Evolutionary conservation across 1,284 basidiomycete genomes (phyloP).

Genomic region (Tilletia caries): DNA sequence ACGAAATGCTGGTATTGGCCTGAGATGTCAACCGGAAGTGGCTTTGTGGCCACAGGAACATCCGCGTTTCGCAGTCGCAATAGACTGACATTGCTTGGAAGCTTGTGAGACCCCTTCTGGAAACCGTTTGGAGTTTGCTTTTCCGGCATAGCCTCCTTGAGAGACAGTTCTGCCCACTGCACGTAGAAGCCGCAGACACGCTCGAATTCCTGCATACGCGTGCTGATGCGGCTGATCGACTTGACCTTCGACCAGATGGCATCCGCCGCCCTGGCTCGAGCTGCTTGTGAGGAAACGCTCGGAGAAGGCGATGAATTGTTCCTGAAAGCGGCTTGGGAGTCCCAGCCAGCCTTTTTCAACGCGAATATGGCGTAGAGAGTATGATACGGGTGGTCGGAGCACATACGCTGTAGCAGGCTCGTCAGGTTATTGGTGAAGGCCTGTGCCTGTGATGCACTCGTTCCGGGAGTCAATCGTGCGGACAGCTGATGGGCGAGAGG

Average conservation of each 20-base stretch:
- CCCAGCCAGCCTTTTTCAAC: slow-evolving; percentile 34
- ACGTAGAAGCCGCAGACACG: slow-evolving; percentile 70
- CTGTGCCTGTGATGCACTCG: slow-evolving; percentile 16
- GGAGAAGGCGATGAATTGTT: slow-evolving; percentile 16
- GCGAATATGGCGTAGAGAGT: slow-evolving; percentile 85
- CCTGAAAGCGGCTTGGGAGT: slow-evolving; percentile 18
- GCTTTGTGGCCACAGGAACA: slow-evolving; percentile 71
- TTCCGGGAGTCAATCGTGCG: slow-evolving; percentile 66
- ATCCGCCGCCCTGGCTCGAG: slow-evolving; percentile 66
- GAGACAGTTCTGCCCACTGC: slow-evolving; percentile 71
- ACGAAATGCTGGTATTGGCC: slow-evolving; percentile 62
- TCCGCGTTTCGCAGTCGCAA: slow-evolving; percentile 25
- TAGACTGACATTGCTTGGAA: slow-evolving; percentile 30
- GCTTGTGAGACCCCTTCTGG: slow-evolving; percentile 27
- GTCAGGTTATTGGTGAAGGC: slow-evolving; percentile 60
- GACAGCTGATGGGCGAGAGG: slow-evolving; percentile 88
- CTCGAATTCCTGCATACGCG: slow-evolving; percentile 64
- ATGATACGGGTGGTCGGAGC: slow-evolving; percentile 88
- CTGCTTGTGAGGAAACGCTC: slow-evolving; percentile 23
- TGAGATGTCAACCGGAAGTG: slow-evolving; percentile 70
- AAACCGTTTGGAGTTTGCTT: slow-evolving; percentile 27
- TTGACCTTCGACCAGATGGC: slow-evolving; percentile 67
- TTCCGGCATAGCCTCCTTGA: slow-evolving; percentile 54
- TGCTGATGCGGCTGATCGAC: slow-evolving; percentile 54
- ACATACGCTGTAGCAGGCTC: slow-evolving; percentile 70